Conservation (phyloP, 176 grass and related monocot species). For the Elaeis guineensis region DNA sequence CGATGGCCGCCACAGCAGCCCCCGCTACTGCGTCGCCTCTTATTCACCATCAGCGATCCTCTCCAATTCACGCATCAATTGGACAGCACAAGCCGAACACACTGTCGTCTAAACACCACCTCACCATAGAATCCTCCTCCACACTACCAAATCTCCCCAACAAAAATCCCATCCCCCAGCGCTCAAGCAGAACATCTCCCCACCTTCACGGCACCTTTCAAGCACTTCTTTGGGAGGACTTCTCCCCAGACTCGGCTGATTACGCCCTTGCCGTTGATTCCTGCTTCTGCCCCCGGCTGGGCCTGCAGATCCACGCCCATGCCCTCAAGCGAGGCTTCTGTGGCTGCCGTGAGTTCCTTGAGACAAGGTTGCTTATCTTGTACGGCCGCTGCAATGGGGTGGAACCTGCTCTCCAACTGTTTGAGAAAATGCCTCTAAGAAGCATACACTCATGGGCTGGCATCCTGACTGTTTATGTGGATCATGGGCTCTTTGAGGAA, state of each 20-base stretch:
- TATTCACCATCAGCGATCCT: too few relatives aligned
- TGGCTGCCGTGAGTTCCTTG: conserved; percentile 21
- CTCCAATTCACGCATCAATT: too few relatives aligned
- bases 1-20: too few relatives aligned
- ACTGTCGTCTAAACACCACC: too few relatives aligned
- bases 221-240: too few relatives aligned
- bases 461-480: conserved; percentile 13
- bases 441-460: conserved; percentile 13
- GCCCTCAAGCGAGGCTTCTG: conserved; percentile 16
- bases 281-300: conserved; percentile 7
- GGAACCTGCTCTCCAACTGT: conserved; percentile 12
- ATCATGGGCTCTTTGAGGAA: background rate
- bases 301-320: conserved; percentile 20
- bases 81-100: too few relatives aligned
- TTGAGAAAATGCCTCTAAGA: conserved; percentile 16
- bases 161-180: too few relatives aligned
- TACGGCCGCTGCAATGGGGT: conserved; percentile 3
- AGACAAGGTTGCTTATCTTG: conserved; percentile 12
- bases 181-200: too few relatives aligned
- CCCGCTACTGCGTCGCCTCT: too few relatives aligned
- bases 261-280: conserved; percentile 10
- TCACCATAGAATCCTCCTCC: too few relatives aligned
- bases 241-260: background rate
- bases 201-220: too few relatives aligned
- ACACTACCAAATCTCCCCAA: too few relatives aligned